Evolutionary conservation across 768 basidiomycete genomes (phyloP).

Genomic region (Leucosporidium yakuticum): DNA sequence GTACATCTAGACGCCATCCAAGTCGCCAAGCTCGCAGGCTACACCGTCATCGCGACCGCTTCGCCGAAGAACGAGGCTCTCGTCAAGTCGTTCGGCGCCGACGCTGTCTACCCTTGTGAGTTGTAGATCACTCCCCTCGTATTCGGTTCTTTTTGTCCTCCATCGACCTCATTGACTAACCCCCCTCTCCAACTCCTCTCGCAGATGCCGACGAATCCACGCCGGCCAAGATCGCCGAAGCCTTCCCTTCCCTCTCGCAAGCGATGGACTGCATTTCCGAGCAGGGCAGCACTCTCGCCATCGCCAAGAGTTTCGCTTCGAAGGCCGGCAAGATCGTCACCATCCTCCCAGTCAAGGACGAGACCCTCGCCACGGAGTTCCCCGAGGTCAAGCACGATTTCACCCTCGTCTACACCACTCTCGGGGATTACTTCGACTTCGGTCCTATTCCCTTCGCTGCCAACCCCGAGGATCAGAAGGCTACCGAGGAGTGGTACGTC

Average conservation of each 20-base stretch:
- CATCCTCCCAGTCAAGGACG: conserved; percentile 11
- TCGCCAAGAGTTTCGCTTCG: conserved; percentile 1
- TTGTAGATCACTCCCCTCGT: not conserved
- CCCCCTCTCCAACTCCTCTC: too few relatives aligned
- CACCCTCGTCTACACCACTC: conserved; percentile 6
- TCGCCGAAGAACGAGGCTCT: conserved; percentile 47
- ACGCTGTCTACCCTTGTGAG: conserved; percentile 46
- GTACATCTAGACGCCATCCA: conserved; percentile 41
- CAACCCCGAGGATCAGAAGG: conserved; percentile 3
- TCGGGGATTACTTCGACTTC: conserved; percentile 5
- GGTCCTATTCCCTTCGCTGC: conserved; percentile 4
- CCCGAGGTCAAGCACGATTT: conserved; percentile 10
- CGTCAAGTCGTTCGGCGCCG: conserved; percentile 48
- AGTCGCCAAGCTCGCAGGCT: conserved; percentile 48
- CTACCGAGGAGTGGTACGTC: conserved; percentile 11
- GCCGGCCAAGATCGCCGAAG: not conserved
- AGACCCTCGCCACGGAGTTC: not conserved
- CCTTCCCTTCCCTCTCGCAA: conserved; percentile 5
- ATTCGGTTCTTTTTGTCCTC: not conserved
- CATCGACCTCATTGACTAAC: not conserved
- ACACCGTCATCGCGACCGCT: conserved; percentile 50
- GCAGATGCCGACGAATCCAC: conserved; percentile 7
- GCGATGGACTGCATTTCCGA: conserved; percentile 15
- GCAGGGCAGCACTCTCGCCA: conserved; percentile 6
- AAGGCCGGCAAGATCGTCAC: conserved; percentile 4